Evolutionary conservation across 2,329 filamentous ascomycete genomes (phyloP), one percentile per base, ranked within the genome.

Genomic region (Ambrosiella cleistominuta): DNA sequence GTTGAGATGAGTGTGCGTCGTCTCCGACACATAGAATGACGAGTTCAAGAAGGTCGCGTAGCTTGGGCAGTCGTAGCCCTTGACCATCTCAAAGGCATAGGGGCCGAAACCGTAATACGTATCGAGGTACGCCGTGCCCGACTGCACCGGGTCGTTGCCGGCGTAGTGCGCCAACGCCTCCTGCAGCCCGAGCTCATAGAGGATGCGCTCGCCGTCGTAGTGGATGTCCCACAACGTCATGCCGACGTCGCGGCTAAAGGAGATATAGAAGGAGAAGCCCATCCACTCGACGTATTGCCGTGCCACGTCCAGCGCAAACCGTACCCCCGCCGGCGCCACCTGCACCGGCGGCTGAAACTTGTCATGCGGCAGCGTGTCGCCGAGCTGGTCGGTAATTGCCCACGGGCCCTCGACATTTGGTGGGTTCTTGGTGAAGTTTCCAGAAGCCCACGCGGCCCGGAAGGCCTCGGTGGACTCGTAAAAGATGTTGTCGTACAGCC

Each of bases 141-240:
- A 69, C 1, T 69, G 64, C 64, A 74, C 73, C 8, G 74, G 73
- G 57, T 74, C 68, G 61, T 70, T 69, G 0, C 74, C 73, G 3
- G 72, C 75, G 61, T 78, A 78, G 59, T 78, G 75, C 3, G 75
- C 73, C 35, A 75, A 67, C 0, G 75, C 75, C 64, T 78, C 75
- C 63, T 79, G 74, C 54, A 78, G 66, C 7, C 71, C 71, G 3
- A 78, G 69, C 65, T 78, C 74, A 63, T 78, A 78, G 51, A 78
- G 67, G 49, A 78, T 69, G 1, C 74, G 68, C 61, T 77, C 70
- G 11, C 71, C 73, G 62, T 74, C 74, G 66, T 74, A 77, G 19
- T 69, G 69, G 61, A 78, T 73, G 62, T 78, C 75, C 63, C 70
- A 74, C 11, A 78, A 66, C 61, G 68, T 70, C 8, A 77, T 62